Evolutionary conservation across 78 protist genomes (phyloP).

Genomic region (Dictyostelium firmibasis): DNA sequence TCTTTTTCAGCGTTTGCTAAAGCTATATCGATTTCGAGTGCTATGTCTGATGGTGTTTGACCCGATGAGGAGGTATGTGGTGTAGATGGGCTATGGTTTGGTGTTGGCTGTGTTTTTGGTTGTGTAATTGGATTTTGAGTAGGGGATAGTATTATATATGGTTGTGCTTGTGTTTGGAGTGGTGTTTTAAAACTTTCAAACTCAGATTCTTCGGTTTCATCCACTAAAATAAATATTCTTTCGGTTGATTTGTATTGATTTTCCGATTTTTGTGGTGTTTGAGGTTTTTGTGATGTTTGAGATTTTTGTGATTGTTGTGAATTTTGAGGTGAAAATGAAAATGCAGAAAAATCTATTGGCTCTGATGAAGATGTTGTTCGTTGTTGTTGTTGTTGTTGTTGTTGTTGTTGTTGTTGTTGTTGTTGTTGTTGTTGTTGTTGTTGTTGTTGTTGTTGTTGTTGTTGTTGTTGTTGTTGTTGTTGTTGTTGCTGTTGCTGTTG

Average conservation of each 20-base stretch:
- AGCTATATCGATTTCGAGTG: neutral
- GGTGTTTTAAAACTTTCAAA: neutral
- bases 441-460: neutral
- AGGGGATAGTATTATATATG: neutral
- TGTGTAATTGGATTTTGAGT: neutral
- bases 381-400: neutral
- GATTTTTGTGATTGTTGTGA: neutral
- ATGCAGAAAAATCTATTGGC: neutral
- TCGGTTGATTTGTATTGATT: neutral
- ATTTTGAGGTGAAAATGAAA: neutral
- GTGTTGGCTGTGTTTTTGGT: neutral
- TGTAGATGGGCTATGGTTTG: neutral
- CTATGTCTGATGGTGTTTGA: neutral
- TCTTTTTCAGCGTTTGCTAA: neutral
- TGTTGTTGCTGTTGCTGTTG: neutral
- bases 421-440: neutral
- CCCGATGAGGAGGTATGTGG: neutral
- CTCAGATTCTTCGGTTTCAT: neutral
- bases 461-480: too few species aligned
- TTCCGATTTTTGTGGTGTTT: neutral
- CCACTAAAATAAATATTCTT: neutral
- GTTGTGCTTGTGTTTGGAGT: neutral
- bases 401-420: neutral
- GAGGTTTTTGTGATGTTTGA: neutral
- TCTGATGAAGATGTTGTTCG: too few species aligned